Evolutionary conservation across 179 eudicot species (phyloP).

Genomic region (Drosera spatulata): DNA sequence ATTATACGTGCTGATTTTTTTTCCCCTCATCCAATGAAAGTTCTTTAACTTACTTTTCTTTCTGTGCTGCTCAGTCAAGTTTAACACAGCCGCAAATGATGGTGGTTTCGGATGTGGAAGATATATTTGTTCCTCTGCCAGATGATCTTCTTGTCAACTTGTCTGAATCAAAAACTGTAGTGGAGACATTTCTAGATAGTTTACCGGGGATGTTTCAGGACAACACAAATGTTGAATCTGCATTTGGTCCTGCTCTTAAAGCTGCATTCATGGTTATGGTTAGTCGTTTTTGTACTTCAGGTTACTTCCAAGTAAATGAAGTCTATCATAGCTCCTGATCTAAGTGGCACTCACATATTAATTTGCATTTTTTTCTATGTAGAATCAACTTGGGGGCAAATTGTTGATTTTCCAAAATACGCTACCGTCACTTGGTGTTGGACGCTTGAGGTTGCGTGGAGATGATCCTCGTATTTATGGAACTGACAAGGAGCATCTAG

Average conservation of each 20-base stretch:
- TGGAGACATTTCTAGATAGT: constrained; percentile 88
- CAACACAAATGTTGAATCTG: constrained; percentile 85
- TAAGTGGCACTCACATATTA: no score
- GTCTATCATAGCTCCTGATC: background rate
- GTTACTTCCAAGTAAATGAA: background rate
- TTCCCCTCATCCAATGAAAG: background rate
- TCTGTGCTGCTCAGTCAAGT: constrained; percentile 58
- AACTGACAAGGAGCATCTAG: constrained; percentile 80
- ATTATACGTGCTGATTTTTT: background rate
- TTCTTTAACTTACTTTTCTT: constrained; percentile 13
- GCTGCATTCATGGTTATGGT: constrained; percentile 96
- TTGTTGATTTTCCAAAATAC: constrained; percentile 88
- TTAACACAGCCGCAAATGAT: constrained; percentile 98
- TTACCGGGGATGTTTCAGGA: constrained; percentile 87
- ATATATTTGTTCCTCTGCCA: constrained; percentile 88
- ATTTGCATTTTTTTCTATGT: constrained; percentile 7
- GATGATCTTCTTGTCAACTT: constrained; percentile 99
- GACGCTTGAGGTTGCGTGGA: constrained; percentile 88
- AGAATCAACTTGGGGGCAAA: constrained; percentile 97
- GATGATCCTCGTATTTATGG: constrained; percentile 81
- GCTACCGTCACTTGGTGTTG: constrained; percentile 89
- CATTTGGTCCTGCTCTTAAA: constrained; percentile 98
- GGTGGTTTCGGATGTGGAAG: constrained; percentile 96
- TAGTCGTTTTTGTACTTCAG: constrained; percentile 6
- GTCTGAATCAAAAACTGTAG: constrained; percentile 91